Conservation (phyloP, 352 stramenopile genomes). For the Aphanomyces stellatus region DNA sequence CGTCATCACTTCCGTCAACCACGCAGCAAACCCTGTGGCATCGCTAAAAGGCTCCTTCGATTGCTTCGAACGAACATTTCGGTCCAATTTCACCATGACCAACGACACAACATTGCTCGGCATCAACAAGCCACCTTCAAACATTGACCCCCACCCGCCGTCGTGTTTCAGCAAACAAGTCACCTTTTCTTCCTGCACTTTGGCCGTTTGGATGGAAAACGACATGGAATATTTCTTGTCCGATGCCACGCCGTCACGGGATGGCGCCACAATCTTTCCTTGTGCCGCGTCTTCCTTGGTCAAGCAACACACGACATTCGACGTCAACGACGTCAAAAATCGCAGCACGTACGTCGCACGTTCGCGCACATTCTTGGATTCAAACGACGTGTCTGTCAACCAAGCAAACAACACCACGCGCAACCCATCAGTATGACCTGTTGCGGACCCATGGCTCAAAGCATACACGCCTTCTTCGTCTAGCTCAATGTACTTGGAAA, state of each 20-base stretch:
- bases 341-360: constrained; percentile 71
- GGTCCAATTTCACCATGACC: neutral
- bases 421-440: neutral
- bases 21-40: neutral
- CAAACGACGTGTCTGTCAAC: constrained; percentile 40
- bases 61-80: neutral
- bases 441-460: constrained; percentile 10
- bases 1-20: neutral
- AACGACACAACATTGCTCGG: constrained; percentile 17
- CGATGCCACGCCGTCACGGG: constrained; percentile 21
- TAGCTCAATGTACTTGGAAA: constrained; percentile 28
- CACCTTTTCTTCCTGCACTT: constrained; percentile 25
- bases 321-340: constrained; percentile 45
- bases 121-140: constrained; percentile 17
- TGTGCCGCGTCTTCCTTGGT: constrained; percentile 27
- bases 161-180: constrained; percentile 14
- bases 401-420: constrained; percentile 51
- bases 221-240: constrained; percentile 28
- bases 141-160: constrained; percentile 22
- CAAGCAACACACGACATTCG: constrained; percentile 44
- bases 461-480: constrained; percentile 53
- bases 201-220: constrained; percentile 29
- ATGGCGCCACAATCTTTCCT: constrained; percentile 19
- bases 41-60: neutral
- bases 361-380: constrained; percentile 33